Evolutionary conservation across 2,329 filamentous ascomycete genomes (phyloP).

Genomic region (Verticillium klebahnii): DNA sequence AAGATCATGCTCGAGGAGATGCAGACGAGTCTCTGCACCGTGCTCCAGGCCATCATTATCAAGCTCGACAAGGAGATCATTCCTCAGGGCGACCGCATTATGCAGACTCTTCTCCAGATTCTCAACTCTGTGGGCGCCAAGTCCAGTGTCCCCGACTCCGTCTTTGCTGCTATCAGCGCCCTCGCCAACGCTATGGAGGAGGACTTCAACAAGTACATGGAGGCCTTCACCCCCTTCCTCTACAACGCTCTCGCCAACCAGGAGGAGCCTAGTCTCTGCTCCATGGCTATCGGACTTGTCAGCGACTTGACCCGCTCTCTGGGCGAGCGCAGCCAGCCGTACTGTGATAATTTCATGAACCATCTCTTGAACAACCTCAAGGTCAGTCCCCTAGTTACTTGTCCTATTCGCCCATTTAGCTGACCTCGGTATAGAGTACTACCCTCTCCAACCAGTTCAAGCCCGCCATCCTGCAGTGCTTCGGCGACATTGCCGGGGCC

Average conservation of each 20-base stretch:
- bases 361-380: constrained; percentile 87
- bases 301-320: constrained; percentile 93
- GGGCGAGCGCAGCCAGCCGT: constrained; percentile 86
- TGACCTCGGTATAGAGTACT: constrained; percentile 54
- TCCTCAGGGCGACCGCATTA: constrained; percentile 88
- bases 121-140: constrained; percentile 74
- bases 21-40: constrained; percentile 90
- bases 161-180: constrained; percentile 90
- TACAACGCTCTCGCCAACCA: constrained; percentile 94
- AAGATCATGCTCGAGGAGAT: constrained; percentile 95
- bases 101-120: constrained; percentile 81
- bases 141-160: constrained; percentile 89
- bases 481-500: constrained; percentile 93
- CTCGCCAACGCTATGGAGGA: constrained; percentile 87
- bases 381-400: constrained; percentile 40
- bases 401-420: constrained; percentile 24
- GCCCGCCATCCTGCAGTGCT: constrained; percentile 95
- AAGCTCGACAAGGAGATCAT: constrained; percentile 87
- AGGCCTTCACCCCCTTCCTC: constrained; percentile 85
- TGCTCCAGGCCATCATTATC: constrained; percentile 86
- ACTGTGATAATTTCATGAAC: constrained; percentile 98
- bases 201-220: constrained; percentile 97
- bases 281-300: constrained; percentile 95
- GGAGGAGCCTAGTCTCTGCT: constrained; percentile 88
- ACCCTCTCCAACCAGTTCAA: constrained; percentile 95